Conservation (phyloP, 179 eudicot genomes). For the Silene coronaria region DNA sequence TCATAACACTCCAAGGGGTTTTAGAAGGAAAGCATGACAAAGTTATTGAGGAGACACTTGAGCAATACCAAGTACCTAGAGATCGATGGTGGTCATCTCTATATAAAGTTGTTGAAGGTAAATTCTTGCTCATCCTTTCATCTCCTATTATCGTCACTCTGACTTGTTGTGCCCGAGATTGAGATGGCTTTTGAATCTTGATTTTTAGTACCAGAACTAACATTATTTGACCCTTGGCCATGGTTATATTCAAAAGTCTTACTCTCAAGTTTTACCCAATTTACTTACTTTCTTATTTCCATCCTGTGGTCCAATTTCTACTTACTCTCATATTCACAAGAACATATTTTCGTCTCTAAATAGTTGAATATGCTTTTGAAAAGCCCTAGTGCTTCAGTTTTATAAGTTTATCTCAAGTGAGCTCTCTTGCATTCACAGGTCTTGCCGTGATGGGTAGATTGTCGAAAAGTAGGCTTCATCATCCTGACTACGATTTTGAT, state of each 20-base stretch:
- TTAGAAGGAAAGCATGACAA: slow-evolving; percentile 68
- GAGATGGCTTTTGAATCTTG: background rate
- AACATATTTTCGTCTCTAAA: background rate
- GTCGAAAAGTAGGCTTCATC: slow-evolving; percentile 24
- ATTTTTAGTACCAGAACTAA: background rate
- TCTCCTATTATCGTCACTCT: background rate
- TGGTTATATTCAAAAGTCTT: no score
- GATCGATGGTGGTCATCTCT: slow-evolving; percentile 90
- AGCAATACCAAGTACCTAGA: slow-evolving; percentile 49
- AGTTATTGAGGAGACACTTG: slow-evolving; percentile 62
- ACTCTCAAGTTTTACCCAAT: no score
- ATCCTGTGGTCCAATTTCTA: no score
- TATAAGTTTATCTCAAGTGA: background rate
- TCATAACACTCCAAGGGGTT: slow-evolving; percentile 62
- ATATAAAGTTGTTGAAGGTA: slow-evolving; percentile 82
- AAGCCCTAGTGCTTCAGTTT: background rate
- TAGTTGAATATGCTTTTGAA: background rate
- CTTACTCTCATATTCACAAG: no score
- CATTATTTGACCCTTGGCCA: no score
- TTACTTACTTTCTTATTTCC: no score
- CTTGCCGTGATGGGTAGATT: slow-evolving; percentile 31
- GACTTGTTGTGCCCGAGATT: background rate
- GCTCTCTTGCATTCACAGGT: slow-evolving; percentile 15
- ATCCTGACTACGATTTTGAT: slow-evolving; percentile 26
- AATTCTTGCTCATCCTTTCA: background rate